These are phyloP conservation scores for Vararia minispora DNA, from an alignment of 768 basidiomycete genomes.

Conservation along the genomic window DNA sequence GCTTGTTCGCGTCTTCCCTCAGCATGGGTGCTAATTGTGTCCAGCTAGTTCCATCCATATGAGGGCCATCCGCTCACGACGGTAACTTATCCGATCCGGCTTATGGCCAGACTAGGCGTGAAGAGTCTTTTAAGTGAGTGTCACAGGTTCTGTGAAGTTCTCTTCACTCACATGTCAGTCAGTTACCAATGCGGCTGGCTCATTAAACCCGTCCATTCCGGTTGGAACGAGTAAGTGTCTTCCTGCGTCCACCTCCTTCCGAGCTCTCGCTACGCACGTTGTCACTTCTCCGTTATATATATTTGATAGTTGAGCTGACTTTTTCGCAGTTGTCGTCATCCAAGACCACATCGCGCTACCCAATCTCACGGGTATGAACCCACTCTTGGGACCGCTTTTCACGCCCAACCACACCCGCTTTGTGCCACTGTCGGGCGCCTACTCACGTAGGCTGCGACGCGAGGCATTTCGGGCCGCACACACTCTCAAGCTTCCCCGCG, in stretches of 20 bases:
- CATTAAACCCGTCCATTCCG: constrained; percentile 57
- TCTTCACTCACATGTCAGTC: constrained; percentile 1
- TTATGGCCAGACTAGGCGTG: constrained; percentile 71
- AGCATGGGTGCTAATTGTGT: constrained; percentile 2
- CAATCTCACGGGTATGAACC: constrained; percentile 66
- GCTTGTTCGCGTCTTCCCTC: constrained; percentile 18
- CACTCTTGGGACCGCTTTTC: constrained; percentile 61
- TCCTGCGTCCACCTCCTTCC: background rate
- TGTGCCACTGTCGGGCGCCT: constrained; percentile 76
- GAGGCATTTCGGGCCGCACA: constrained; percentile 64
- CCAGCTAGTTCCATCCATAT: constrained; percentile 66
- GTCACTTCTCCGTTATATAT: background rate
- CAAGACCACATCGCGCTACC: constrained; percentile 81
- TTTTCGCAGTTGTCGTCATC: constrained; percentile 57
- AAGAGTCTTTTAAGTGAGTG: constrained; percentile 62
- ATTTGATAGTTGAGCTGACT: background rate
- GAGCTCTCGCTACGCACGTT: background rate
- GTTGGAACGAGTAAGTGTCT: constrained; percentile 66
- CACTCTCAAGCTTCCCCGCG: constrained; percentile 37
- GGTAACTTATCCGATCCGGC: constrained; percentile 68
- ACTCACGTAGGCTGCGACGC: constrained; percentile 61
- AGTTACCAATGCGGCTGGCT: constrained; percentile 89
- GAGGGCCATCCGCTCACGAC: constrained; percentile 67
- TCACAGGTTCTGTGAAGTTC: background rate
- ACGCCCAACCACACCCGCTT: constrained; percentile 60